Conservation (phyloP, 805 yeast species). For the Clavispora phyllophila region DNA sequence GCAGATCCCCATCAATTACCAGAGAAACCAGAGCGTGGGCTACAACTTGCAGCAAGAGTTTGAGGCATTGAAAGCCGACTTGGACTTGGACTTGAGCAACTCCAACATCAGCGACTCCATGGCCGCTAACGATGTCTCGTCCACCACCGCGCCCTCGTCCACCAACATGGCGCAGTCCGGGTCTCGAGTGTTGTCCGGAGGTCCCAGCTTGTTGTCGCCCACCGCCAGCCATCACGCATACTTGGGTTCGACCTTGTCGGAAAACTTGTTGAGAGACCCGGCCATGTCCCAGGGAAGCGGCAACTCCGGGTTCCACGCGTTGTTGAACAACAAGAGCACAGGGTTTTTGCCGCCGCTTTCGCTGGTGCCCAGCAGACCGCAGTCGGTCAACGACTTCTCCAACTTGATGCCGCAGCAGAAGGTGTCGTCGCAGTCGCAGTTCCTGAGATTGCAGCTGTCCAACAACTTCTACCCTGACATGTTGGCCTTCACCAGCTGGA, state of each 20-base stretch:
- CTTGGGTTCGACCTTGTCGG: constrained; percentile 5
- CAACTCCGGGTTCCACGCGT: constrained; percentile 18
- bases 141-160: neutral
- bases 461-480: constrained; percentile 36
- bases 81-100: constrained; percentile 38
- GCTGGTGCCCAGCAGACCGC: constrained; percentile 37
- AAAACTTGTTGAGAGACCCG: constrained; percentile 16
- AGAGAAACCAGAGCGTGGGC: constrained; percentile 41
- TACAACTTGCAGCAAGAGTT: constrained; percentile 44
- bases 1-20: constrained; percentile 4
- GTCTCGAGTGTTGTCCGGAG: constrained; percentile 6
- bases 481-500: constrained; percentile 36
- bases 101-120: constrained; percentile 6
- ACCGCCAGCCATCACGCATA: constrained; percentile 9
- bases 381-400: constrained; percentile 36
- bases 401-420: constrained; percentile 4
- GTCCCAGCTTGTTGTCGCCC: constrained; percentile 16
- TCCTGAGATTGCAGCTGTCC: constrained; percentile 20
- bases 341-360: constrained; percentile 25
- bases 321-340: constrained; percentile 21
- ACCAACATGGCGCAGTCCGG: neutral
- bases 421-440: neutral
- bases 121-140: neutral
- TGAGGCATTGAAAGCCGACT: constrained; percentile 42
- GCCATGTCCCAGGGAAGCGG: constrained; percentile 19